Percentiles rank a stretch among this genome's conserved stretches.
These are phyloP conservation scores for Spergularia marina DNA, from an alignment of 148 eudicot genomes.

Conservation along the genomic window DNA sequence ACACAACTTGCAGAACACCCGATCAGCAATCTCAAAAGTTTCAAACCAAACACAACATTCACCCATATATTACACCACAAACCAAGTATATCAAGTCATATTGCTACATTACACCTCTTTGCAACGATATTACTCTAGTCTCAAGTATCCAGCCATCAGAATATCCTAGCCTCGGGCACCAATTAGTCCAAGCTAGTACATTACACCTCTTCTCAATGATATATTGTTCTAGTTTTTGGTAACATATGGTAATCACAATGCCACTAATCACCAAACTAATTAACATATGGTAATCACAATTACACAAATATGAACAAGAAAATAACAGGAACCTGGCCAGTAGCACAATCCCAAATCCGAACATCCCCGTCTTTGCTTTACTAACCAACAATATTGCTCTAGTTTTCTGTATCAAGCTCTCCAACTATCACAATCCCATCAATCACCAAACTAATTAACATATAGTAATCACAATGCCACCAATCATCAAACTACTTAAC, in stretches of 20 bases:
- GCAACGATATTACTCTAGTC: no score
- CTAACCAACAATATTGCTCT: no score
- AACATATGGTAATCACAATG: neutral
- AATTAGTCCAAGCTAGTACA: neutral
- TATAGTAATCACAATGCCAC: neutral
- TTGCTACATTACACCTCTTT: no score
- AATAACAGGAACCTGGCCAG: slow-evolving; percentile 69
- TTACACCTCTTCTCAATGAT: neutral
- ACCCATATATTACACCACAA: no score
- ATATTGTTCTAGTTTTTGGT: neutral
- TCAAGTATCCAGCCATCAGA: no score
- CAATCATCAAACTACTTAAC: neutral
- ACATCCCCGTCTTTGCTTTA: slow-evolving; percentile 83
- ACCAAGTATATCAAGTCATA: no score
- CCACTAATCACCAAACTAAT: no score
- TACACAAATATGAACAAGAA: neutral
- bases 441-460: neutral
- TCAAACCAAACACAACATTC: no score
- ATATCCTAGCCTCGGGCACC: no score
- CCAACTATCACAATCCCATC: no score
- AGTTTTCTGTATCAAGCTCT: neutral
- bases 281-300: neutral
- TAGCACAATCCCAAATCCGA: slow-evolving; percentile 92
- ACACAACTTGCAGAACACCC: no score
- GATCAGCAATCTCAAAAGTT: no score